phyloP scores from a whole-genome alignment of 306 rosid species.

The Lablab purpureus region DNA sequence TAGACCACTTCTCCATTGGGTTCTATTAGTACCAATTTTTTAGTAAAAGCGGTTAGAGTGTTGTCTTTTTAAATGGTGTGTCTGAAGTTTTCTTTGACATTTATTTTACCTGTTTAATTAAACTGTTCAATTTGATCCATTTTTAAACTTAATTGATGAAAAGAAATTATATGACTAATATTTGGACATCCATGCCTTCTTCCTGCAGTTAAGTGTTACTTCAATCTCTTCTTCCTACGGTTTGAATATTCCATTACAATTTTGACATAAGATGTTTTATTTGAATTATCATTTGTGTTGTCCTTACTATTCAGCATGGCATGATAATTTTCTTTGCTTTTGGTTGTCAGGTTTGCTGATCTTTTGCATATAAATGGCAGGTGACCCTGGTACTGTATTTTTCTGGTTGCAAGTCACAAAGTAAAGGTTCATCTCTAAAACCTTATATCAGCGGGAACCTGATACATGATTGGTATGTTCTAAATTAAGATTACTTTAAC shows the following conservation, averaged over 20 bases:
- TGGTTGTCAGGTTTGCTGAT: slow-evolving; percentile 30
- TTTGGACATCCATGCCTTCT: slow-evolving; percentile 1
- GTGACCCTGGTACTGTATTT: slow-evolving; percentile 67
- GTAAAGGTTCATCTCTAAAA: slow-evolving; percentile 78
- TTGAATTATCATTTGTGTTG: slow-evolving; percentile 15
- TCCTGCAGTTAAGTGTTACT: slow-evolving; percentile 8
- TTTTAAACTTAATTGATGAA: neutral
- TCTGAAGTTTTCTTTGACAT: neutral
- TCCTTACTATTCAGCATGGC: neutral
- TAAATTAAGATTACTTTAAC: slow-evolving; percentile 36
- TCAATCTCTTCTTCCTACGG: neutral
- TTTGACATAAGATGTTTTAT: slow-evolving; percentile 8
- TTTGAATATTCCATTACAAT: slow-evolving; percentile 13
- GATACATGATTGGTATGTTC: slow-evolving; percentile 83
- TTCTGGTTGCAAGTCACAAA: slow-evolving; percentile 74
- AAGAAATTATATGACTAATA: neutral
- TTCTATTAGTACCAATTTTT: neutral
- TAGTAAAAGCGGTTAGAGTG: neutral
- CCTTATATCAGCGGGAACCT: slow-evolving; percentile 77
- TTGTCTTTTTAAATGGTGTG: neutral
- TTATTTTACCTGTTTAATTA: slow-evolving; percentile 3
- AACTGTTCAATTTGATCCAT: slow-evolving; percentile 27
- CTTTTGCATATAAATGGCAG: slow-evolving; percentile 57
- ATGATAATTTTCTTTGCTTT: slow-evolving; percentile 20
- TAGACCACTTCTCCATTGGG: neutral